Conservation (phyloP, 371 early-diverging fungal species). For the Lichtheimia ornata region DNA sequence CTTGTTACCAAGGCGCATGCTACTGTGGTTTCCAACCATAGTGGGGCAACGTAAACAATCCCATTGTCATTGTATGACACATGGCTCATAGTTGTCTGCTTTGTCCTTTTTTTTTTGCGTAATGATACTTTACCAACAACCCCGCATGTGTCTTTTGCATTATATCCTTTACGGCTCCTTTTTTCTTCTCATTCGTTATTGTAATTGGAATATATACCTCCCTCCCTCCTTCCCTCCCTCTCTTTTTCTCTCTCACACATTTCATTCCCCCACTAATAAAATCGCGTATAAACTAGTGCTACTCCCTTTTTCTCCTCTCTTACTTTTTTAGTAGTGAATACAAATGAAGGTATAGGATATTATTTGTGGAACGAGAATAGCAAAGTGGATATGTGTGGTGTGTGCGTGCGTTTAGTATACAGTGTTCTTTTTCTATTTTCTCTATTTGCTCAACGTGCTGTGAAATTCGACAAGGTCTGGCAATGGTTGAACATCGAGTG, state of each 20-base stretch:
- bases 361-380: background rate
- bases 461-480: slow-evolving; percentile 28
- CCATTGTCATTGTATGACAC: background rate
- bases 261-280: no score
- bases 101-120: background rate
- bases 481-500: slow-evolving; percentile 61
- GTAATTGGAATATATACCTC: no score
- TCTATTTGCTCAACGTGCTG: slow-evolving; percentile 5
- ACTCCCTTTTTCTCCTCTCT: background rate
- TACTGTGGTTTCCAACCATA: slow-evolving; percentile 5
- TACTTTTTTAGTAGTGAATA: background rate
- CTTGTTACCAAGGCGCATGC: background rate
- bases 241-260: no score
- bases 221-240: no score
- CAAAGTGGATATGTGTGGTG: background rate
- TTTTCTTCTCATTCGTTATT: no score
- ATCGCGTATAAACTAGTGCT: no score
- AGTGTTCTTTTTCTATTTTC: background rate
- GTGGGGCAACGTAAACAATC: background rate
- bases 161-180: background rate
- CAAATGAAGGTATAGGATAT: background rate
- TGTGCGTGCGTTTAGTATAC: background rate
- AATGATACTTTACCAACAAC: background rate
- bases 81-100: background rate
- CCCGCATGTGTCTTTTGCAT: background rate